A percentile compares a stretch with the other conserved stretches of the same genome.
phyloP scores from a whole-genome alignment of 768 basidiomycete genomes.

The Rhizopogon salebrosus region DNA sequence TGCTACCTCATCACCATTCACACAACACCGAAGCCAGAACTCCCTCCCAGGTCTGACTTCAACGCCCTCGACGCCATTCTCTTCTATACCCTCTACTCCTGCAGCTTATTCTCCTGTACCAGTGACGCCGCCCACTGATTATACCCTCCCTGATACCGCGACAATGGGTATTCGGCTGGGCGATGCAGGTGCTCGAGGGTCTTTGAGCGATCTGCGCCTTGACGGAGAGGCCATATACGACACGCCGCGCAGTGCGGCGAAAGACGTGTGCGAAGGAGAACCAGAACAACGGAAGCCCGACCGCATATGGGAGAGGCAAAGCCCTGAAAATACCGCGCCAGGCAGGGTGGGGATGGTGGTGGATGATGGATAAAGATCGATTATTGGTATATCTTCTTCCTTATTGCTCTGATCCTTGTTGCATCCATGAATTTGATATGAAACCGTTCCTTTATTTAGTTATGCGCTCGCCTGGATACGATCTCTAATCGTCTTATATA shows the following conservation, averaged over 20 bases:
- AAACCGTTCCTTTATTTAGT: neutral
- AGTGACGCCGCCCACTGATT: constrained; percentile 8
- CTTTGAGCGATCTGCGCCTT: constrained; percentile 25
- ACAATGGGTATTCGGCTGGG: constrained; percentile 18
- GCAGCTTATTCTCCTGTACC: constrained; percentile 1
- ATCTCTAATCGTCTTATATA: neutral
- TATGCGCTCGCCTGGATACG: neutral
- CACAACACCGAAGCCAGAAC: constrained; percentile 6
- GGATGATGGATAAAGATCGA: neutral
- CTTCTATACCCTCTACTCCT: constrained; percentile 26
- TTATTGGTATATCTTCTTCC: neutral
- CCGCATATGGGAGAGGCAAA: constrained; percentile 3
- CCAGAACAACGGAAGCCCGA: neutral
- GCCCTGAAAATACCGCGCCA: neutral
- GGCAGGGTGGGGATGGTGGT: neutral
- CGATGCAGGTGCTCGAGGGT: constrained; percentile 23
- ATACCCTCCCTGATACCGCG: constrained; percentile 22
- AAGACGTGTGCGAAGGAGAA: neutral
- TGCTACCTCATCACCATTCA: constrained; percentile 3
- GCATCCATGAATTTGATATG: neutral
- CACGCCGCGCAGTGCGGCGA: neutral
- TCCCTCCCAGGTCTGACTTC: constrained; percentile 26
- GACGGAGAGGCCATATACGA: constrained; percentile 14
- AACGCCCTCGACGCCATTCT: constrained; percentile 26
- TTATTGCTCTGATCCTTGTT: neutral